A percentile compares a stretch with the other conserved stretches of the same genome.
These are phyloP conservation scores for Amaranthus palmeri DNA, from an alignment of 148 eudicot species.

Conservation along the genomic window DNA sequence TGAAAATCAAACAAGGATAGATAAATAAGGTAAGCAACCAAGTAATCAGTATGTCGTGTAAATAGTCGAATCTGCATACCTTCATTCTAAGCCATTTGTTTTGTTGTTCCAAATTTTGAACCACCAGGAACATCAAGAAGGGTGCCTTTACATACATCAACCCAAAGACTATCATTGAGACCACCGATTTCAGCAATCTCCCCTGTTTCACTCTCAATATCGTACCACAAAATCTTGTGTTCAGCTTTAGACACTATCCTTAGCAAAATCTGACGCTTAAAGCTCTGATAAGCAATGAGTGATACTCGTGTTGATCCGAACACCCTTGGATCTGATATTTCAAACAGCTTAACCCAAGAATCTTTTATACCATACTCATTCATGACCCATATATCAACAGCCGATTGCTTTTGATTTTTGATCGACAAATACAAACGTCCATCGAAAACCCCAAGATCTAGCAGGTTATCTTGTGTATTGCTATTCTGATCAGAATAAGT, in stretches of 20 bases:
- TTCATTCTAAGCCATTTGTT: not conserved
- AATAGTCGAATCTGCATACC: not conserved
- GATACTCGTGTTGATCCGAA: not conserved
- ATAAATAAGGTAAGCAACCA: too few relatives aligned
- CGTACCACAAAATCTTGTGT: conserved; percentile 1
- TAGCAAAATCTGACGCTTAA: conserved; percentile 10
- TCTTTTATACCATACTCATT: conserved; percentile 22
- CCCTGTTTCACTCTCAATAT: not conserved
- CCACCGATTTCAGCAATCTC: conserved; percentile 10
- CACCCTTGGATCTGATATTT: not conserved
- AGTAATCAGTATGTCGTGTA: not conserved
- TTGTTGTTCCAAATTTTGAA: not conserved
- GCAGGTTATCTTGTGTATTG: not conserved
- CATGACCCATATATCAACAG: conserved; percentile 23
- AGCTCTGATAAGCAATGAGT: not conserved
- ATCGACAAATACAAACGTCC: conserved; percentile 18
- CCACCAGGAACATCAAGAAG: conserved; percentile 10
- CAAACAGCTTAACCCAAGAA: conserved; percentile 18
- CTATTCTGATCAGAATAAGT: not conserved
- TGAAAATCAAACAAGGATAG: too few relatives aligned
- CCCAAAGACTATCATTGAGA: not conserved
- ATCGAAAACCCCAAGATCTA: conserved; percentile 21
- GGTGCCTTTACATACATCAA: conserved; percentile 10
- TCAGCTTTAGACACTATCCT: not conserved
- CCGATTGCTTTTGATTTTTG: not conserved